Evolutionary conservation across 306 rosid species (phyloP).

Genomic region (Lathyrus aphaca): DNA sequence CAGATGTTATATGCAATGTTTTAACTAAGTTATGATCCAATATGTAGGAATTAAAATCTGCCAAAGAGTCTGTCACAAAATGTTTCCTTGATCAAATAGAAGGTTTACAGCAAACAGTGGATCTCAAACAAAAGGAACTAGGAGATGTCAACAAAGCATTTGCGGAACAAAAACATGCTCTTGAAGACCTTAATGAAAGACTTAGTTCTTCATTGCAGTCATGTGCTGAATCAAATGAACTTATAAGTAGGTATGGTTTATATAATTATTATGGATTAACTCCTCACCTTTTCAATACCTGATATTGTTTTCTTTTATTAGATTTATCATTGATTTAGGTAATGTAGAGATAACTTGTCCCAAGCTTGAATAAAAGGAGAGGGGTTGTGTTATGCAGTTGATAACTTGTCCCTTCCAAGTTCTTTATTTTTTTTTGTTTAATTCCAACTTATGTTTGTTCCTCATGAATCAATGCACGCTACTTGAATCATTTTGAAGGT

Average conservation of each 20-base stretch:
- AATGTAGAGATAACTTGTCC: conserved; percentile 20
- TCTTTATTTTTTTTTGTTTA: no score
- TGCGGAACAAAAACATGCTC: conserved; percentile 71
- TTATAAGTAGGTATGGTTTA: conserved; percentile 69
- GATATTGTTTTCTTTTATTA: conserved; percentile 20
- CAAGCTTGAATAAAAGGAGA: no score
- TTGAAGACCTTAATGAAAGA: conserved; percentile 84
- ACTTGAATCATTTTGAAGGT: no score
- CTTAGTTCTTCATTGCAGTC: conserved; percentile 84
- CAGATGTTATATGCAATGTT: background rate
- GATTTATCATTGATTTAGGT: conserved; percentile 31
- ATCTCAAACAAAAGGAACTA: conserved; percentile 73
- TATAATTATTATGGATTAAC: conserved; percentile 10
- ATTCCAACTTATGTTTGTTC: no score
- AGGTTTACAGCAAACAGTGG: conserved; percentile 63
- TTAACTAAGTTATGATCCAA: conserved; percentile 25
- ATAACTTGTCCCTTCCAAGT: no score
- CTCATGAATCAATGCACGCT: no score
- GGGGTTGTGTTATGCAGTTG: no score
- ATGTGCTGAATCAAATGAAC: conserved; percentile 81
- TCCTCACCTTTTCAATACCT: conserved; percentile 15
- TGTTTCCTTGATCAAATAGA: conserved; percentile 66
- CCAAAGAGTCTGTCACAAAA: conserved; percentile 65
- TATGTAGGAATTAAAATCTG: conserved; percentile 73
- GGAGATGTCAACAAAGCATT: conserved; percentile 59